phyloP scores from a whole-genome alignment of 176 grass and related monocot genomes.

The Triticum dicoccoides region DNA sequence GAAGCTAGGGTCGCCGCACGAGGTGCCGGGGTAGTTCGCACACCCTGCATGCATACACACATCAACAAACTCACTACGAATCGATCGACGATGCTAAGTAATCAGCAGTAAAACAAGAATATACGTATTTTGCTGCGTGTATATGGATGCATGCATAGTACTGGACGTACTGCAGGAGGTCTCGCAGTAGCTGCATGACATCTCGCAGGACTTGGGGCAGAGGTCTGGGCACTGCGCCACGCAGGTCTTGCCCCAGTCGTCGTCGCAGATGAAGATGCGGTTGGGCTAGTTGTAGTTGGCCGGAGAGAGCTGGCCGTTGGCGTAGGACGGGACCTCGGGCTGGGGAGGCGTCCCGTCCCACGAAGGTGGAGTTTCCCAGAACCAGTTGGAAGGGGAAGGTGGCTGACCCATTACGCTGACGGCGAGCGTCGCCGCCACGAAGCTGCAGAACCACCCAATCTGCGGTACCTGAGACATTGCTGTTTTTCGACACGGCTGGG shows the following conservation, averaged over 20 bases:
- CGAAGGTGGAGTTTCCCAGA: background rate
- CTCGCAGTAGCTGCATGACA: background rate
- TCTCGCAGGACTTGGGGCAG: slow-evolving; percentile 16
- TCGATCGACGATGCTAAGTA: too few relatives aligned
- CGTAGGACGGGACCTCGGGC: background rate
- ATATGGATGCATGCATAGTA: too few relatives aligned
- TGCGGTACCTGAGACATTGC: background rate
- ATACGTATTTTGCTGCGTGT: too few relatives aligned
- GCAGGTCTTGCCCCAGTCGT: slow-evolving; percentile 9
- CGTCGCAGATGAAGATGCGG: background rate
- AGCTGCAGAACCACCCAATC: background rate
- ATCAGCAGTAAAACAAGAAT: too few relatives aligned
- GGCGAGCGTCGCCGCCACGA: background rate
- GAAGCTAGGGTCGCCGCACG: slow-evolving; percentile 66
- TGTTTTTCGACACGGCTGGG: too few relatives aligned
- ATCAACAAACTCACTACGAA: too few relatives aligned
- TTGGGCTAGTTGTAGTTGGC: background rate
- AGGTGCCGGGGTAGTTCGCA: background rate
- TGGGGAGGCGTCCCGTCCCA: background rate
- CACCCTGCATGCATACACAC: background rate
- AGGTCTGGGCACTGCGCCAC: background rate
- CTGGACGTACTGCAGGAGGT: background rate
- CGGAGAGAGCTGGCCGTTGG: background rate
- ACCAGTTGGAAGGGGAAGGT: background rate
- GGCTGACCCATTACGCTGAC: background rate